Percentiles rank a stretch among this genome's conserved stretches.
phyloP scores from a whole-genome alignment of 1,284 basidiomycete species.

The Coniferiporia weirii region DNA sequence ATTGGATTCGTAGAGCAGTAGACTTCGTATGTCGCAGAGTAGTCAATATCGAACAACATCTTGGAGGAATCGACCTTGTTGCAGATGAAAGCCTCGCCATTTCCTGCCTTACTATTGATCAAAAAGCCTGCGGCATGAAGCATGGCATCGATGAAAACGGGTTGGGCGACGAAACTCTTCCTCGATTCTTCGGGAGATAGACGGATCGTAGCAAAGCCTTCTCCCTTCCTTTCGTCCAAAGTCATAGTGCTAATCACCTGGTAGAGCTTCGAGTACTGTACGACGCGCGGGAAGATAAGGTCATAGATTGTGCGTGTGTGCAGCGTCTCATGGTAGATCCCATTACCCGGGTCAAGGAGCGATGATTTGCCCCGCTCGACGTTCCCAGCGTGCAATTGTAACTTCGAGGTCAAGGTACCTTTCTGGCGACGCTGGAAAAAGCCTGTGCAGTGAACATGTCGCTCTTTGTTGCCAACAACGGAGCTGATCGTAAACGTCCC shows the following conservation, averaged over 20 bases:
- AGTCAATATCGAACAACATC: conserved; percentile 37
- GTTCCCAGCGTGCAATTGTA: conserved; percentile 33
- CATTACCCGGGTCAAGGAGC: conserved; percentile 26
- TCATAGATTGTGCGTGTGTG: conserved; percentile 56
- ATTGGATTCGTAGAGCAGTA: conserved; percentile 46
- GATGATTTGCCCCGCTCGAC: conserved; percentile 32
- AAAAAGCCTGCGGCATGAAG: conserved; percentile 67
- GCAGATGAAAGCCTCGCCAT: conserved; percentile 59
- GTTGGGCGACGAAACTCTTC: conserved; percentile 39
- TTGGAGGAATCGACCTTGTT: conserved; percentile 44
- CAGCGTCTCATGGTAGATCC: conserved; percentile 39
- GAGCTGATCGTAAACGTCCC: conserved; percentile 47
- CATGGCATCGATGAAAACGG: conserved; percentile 61
- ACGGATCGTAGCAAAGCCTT: conserved; percentile 46
- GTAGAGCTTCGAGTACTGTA: conserved; percentile 56
- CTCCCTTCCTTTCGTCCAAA: conserved; percentile 43
- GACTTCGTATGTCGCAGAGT: conserved; percentile 40
- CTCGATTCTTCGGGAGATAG: conserved; percentile 33
- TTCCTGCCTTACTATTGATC: conserved; percentile 48
- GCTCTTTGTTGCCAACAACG: conserved; percentile 27
- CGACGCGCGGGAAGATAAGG: conserved; percentile 61
- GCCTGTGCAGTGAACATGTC: conserved; percentile 45
- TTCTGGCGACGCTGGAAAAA: conserved; percentile 34
- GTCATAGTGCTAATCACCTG: conserved; percentile 51
- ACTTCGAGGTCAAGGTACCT: conserved; percentile 32